Evolutionary conservation across 2,329 filamentous ascomycete species (phyloP), one percentile per base, ranked within the genome.

Genomic region (Cladosporium sp.): DNA sequence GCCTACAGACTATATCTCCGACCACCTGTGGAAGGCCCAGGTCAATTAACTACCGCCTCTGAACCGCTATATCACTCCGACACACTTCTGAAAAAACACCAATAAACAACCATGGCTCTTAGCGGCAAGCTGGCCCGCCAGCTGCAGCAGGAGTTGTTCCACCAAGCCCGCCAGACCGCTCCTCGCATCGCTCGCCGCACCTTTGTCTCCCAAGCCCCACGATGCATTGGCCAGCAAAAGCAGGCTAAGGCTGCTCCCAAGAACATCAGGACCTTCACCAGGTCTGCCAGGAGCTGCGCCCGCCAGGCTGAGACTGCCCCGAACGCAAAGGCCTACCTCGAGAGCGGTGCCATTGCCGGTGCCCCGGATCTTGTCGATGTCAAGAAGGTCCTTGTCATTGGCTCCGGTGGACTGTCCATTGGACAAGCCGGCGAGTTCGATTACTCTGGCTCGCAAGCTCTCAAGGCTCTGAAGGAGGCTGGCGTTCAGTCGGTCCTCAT

Each of bases 351-450:
- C 53, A 84, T 96, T 67, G 86, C 90, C 69, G 84, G 79, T 52
- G 79, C 85, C 52, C 79, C 80, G 63, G 79, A 92, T 62, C 75
- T 87, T 49, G 85, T 96, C 43, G 82, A 95, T 67, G 90, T 97
- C 57, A 95, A 95, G 77, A 97, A 97, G 76, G 92, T 97, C 46
- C 77, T 97, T 55, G 91, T 97, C 61, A 95, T 97, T 75, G 92
- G 92, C 53, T 91, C 85, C 73, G 92, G 92, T 75, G 92, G 92
- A 71, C 79, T 97, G 61, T 89, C 88, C 69, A 97, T 97, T 80
- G 92, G 92, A 57, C 92, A 97, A 74, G 92, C 92, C 58, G 92
- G 92, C 75, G 92, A 97, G 76, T 97, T 97, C 64, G 92, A 97
- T 74, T 97, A 97, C 72, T 97, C 93, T 70, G 92, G 93, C 57